These are phyloP conservation scores for Pythium rhizo-oryzae DNA, from an alignment of 352 stramenopile species.

Conservation along the genomic window DNA sequence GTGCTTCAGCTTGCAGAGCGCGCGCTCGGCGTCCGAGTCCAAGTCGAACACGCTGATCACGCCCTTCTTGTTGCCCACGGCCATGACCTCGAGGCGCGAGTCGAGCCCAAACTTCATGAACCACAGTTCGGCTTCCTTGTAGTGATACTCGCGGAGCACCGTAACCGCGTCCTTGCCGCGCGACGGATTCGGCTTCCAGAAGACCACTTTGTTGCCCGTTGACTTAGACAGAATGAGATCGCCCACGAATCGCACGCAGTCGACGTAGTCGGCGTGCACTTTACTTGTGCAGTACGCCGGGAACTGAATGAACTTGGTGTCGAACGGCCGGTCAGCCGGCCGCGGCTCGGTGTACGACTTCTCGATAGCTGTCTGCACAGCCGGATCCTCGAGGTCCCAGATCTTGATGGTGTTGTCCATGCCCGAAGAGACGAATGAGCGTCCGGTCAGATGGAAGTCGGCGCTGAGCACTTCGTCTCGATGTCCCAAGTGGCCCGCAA, in stretches of 20 bases:
- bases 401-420: constrained; percentile 96
- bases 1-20: constrained; percentile 71
- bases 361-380: constrained; percentile 72
- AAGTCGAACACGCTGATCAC: constrained; percentile 81
- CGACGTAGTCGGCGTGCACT: constrained; percentile 92
- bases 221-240: constrained; percentile 83
- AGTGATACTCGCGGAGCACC: constrained; percentile 80
- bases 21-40: constrained; percentile 70
- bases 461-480: constrained; percentile 88
- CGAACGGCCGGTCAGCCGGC: constrained; percentile 67
- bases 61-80: constrained; percentile 83
- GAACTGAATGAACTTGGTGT: constrained; percentile 89
- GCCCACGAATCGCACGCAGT: constrained; percentile 86
- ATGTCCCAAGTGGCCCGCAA: constrained; percentile 92
- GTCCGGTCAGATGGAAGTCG: constrained; percentile 89
- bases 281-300: constrained; percentile 92
- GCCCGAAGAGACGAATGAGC: constrained; percentile 86
- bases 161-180: constrained; percentile 80
- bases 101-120: constrained; percentile 88
- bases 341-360: constrained; percentile 77
- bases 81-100: constrained; percentile 73
- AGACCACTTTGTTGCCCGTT: constrained; percentile 88
- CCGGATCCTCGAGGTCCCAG: constrained; percentile 88
- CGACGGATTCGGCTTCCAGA: constrained; percentile 92
- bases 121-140: constrained; percentile 85